Evolutionary conservation across 306 rosid species (phyloP).

Genomic region (Luffa aegyptiaca): DNA sequence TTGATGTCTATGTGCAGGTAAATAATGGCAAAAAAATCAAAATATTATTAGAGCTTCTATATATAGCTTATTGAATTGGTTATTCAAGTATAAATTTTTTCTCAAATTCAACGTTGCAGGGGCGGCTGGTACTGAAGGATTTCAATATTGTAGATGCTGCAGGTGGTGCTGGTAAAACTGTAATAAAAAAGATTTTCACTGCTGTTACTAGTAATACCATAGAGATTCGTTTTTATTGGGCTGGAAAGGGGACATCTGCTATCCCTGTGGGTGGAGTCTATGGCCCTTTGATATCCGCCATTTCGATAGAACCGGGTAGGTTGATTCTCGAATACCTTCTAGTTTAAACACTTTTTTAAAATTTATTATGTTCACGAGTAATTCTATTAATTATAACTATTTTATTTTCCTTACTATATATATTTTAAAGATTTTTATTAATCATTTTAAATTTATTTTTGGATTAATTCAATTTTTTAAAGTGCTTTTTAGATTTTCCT

Average conservation of each 20-base stretch:
- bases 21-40: no score
- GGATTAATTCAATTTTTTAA: no score
- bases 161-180: conserved; percentile 14
- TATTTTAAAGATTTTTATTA: no score
- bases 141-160: conserved; percentile 26
- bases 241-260: conserved; percentile 30
- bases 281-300: conserved; percentile 42
- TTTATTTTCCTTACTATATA: no score
- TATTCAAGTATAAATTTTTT: not conserved
- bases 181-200: not conserved
- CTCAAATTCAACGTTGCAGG: conserved; percentile 13
- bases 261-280: conserved; percentile 17
- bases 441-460: no score
- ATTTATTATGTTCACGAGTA: no score
- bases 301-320: conserved; percentile 16
- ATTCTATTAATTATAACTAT: no score
- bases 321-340: not conserved
- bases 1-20: conserved; percentile 49
- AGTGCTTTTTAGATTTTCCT: no score
- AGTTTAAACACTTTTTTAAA: no score
- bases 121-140: conserved; percentile 17
- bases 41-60: not conserved
- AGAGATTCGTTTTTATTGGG: conserved; percentile 33
- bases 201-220: conserved; percentile 4
- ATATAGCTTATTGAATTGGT: not conserved